Evolutionary conservation across 495 filamentous ascomycete species (phyloP).

Genomic region (Penicillium paradoxum): DNA sequence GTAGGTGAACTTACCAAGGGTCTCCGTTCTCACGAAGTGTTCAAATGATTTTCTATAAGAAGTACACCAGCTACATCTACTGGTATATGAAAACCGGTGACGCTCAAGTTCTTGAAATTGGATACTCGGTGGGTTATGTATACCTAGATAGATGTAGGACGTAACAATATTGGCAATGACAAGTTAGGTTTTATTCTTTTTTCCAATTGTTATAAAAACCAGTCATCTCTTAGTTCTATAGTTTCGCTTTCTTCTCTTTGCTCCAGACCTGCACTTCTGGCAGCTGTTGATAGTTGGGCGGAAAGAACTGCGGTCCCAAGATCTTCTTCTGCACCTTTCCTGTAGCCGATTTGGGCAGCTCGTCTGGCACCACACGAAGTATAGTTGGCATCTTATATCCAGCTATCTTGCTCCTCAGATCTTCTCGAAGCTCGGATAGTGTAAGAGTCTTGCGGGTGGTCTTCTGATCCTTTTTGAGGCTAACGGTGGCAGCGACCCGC

Average conservation of each 20-base stretch:
- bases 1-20: too few relatives aligned
- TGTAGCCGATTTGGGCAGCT: slow-evolving; percentile 45
- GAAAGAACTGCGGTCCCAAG: slow-evolving; percentile 43
- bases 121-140: too few relatives aligned
- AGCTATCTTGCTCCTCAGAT: slow-evolving; percentile 34
- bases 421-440: slow-evolving; percentile 32
- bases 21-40: too few relatives aligned
- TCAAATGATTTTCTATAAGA: too few relatives aligned
- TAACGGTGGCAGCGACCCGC: slow-evolving; percentile 45
- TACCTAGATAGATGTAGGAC: too few relatives aligned
- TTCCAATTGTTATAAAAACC: too few relatives aligned
- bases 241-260: slow-evolving; percentile 9
- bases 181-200: too few relatives aligned
- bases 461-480: slow-evolving; percentile 24
- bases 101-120: too few relatives aligned
- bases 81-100: too few relatives aligned
- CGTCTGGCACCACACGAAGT: slow-evolving; percentile 37
- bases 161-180: too few relatives aligned
- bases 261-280: slow-evolving; percentile 41
- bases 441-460: slow-evolving; percentile 21
- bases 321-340: slow-evolving; percentile 51
- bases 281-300: slow-evolving; percentile 26
- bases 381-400: slow-evolving; percentile 49
- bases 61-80: too few relatives aligned
- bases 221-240: slow-evolving; percentile 2